Percentiles rank a stretch among this genome's conserved stretches.
Evolutionary conservation across 257 asterid species (phyloP).

Genomic region (Rhazya stricta): DNA sequence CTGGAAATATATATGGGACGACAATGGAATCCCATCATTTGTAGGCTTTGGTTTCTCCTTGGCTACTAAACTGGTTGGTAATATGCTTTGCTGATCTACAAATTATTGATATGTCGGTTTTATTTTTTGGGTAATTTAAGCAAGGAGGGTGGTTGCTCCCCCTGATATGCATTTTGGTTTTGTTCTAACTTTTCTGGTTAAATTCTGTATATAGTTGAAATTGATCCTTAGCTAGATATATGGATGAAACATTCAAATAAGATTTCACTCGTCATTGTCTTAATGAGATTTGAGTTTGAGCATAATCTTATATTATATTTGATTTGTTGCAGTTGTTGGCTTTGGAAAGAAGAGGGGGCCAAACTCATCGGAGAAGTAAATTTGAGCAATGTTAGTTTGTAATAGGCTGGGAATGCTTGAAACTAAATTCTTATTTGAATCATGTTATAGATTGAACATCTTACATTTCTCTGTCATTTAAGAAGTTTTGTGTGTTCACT

Average conservation of each 20-base stretch:
- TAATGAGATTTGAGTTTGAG: neutral
- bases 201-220: neutral
- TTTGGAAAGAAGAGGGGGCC: conserved; percentile 89
- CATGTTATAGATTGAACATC: neutral
- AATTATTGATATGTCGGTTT: neutral
- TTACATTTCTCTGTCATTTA: neutral
- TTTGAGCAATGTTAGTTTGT: conserved; percentile 9
- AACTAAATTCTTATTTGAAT: neutral
- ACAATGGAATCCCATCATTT: too few species aligned
- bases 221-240: neutral
- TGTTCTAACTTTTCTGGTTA: neutral
- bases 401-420: conserved; percentile 4
- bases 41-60: neutral
- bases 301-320: neutral
- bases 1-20: neutral
- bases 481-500: neutral
- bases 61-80: neutral
- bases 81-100: neutral
- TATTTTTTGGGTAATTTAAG: neutral
- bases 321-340: conserved; percentile 68
- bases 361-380: conserved; percentile 74
- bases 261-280: neutral
- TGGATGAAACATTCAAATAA: neutral
- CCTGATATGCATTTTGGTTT: neutral
- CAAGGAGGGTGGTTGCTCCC: neutral